phyloP scores from a whole-genome alignment of 441 rosid genomes.

The Adansonia rubrostipa region DNA sequence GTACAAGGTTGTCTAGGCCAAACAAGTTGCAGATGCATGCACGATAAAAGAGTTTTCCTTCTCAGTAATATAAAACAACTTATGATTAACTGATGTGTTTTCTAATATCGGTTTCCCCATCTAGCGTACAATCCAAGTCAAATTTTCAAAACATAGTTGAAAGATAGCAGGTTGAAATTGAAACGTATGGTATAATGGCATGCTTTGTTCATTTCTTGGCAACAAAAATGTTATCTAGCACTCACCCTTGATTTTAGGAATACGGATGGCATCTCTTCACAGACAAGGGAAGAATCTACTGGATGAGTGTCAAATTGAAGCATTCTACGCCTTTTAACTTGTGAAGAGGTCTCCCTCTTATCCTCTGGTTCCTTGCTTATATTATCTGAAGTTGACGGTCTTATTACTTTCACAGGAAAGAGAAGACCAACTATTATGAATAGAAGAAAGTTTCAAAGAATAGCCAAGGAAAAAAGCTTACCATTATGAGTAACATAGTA shows the following conservation, averaged over 20 bases:
- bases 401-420: conserved; percentile 16
- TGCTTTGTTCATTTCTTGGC: neutral
- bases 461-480: conserved; percentile 22
- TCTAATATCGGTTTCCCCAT: too few species aligned
- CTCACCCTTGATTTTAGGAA: conserved; percentile 72
- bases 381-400: conserved; percentile 43
- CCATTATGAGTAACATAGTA: conserved; percentile 50
- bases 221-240: conserved; percentile 8
- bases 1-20: neutral
- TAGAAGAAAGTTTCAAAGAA: neutral
- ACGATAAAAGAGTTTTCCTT: neutral
- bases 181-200: neutral
- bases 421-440: conserved; percentile 19
- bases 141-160: conserved; percentile 1
- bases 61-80: neutral
- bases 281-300: conserved; percentile 51
- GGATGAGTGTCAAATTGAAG: conserved; percentile 69
- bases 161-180: neutral
- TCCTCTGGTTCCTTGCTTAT: conserved; percentile 55
- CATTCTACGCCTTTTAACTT: conserved; percentile 83
- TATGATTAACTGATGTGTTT: too few species aligned
- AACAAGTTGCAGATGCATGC: neutral
- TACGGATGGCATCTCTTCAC: conserved; percentile 65
- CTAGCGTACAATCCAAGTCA: too few species aligned
- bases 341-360: conserved; percentile 50